These are phyloP conservation scores for Musa beccarii DNA, from an alignment of 176 grass and related monocot species.

Conservation along the genomic window DNA sequence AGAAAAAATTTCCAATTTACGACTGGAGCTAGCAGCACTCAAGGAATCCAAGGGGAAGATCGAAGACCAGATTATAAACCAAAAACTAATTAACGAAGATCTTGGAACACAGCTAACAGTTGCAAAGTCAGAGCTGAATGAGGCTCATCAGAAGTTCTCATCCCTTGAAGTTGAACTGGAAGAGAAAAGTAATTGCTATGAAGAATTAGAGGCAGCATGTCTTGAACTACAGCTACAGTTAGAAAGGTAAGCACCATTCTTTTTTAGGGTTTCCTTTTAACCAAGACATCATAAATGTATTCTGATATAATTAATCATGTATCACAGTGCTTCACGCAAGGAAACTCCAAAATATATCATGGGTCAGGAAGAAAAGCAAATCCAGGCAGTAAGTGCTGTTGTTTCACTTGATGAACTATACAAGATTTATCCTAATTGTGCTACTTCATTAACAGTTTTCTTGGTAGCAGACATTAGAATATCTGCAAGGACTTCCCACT, in stretches of 20 bases:
- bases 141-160: constrained; percentile 13
- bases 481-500: no score
- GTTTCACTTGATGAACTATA: background rate
- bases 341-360: constrained; percentile 30
- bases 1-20: constrained; percentile 26
- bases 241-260: constrained; percentile 22
- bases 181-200: constrained; percentile 9
- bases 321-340: constrained; percentile 23
- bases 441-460: no score
- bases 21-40: constrained; percentile 37
- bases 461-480: no score
- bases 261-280: background rate
- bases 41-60: constrained; percentile 32
- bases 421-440: no score
- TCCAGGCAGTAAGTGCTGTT: constrained; percentile 39
- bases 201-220: constrained; percentile 16
- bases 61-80: constrained; percentile 18
- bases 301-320: background rate
- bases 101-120: constrained; percentile 8
- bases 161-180: constrained; percentile 15
- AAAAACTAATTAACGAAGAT: constrained; percentile 28
- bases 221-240: constrained; percentile 29
- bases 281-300: background rate
- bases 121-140: constrained; percentile 17
- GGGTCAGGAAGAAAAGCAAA: constrained; percentile 48